These are phyloP conservation scores for Trametopsis cervina DNA, from an alignment of 768 basidiomycete genomes.

Conservation along the genomic window DNA sequence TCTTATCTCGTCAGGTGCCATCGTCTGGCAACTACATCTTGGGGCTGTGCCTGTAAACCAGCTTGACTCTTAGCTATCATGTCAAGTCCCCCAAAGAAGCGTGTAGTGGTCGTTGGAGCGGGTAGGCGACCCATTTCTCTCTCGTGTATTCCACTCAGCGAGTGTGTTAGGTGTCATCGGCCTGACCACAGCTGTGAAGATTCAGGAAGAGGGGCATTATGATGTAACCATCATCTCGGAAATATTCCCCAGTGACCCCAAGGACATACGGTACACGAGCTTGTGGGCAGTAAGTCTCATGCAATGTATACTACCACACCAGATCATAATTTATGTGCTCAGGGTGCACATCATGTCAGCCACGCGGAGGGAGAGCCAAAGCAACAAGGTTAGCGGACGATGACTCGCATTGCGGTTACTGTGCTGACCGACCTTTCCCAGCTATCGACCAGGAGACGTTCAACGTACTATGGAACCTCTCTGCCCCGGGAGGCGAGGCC, in stretches of 20 bases:
- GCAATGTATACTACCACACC: background rate
- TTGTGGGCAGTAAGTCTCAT: slow-evolving; percentile 64
- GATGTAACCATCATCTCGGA: slow-evolving; percentile 67
- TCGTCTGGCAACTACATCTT: no score
- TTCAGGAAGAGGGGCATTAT: slow-evolving; percentile 58
- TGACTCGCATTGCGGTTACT: background rate
- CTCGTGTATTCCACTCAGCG: background rate
- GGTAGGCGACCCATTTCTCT: slow-evolving; percentile 3
- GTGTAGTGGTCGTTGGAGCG: slow-evolving; percentile 13
- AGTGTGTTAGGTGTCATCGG: slow-evolving; percentile 62
- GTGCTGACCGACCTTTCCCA: slow-evolving; percentile 20
- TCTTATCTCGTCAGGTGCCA: no score
- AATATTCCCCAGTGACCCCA: slow-evolving; percentile 62
- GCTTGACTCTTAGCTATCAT: no score
- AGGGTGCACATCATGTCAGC: slow-evolving; percentile 82
- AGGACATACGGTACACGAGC: slow-evolving; percentile 71
- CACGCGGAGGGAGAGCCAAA: slow-evolving; percentile 41
- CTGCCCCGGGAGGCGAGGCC: slow-evolving; percentile 45
- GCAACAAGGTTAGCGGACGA: slow-evolving; percentile 42
- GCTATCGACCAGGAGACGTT: slow-evolving; percentile 71
- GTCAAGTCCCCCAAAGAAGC: no score
- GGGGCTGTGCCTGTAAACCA: no score
- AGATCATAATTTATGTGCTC: background rate
- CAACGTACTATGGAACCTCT: slow-evolving; percentile 67
- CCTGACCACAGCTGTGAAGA: slow-evolving; percentile 63